phyloP scores from a whole-genome alignment of 352 stramenopile species.

The Pythium phragmiticola region DNA sequence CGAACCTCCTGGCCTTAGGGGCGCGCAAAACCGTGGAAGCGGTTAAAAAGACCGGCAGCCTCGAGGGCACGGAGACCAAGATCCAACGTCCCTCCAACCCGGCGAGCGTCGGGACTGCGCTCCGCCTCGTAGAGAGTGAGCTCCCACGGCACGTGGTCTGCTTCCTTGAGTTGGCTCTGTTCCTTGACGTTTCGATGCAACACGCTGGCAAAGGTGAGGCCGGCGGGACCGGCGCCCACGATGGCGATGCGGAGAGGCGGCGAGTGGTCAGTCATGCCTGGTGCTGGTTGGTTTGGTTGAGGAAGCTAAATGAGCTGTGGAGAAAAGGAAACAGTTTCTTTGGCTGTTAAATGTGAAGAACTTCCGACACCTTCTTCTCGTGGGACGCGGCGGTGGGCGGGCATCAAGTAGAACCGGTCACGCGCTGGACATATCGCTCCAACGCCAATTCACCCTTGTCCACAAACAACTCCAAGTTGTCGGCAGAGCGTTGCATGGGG shows the following conservation, averaged over 20 bases:
- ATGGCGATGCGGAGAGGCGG: slow-evolving; percentile 13
- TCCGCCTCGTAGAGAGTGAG: slow-evolving; percentile 15
- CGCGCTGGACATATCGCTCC: background rate
- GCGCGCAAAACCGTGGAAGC: slow-evolving; percentile 23
- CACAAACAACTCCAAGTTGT: slow-evolving; percentile 22
- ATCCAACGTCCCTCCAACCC: slow-evolving; percentile 19
- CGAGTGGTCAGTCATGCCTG: background rate
- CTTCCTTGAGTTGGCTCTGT: too few relatives aligned
- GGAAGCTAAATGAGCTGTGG: too few relatives aligned
- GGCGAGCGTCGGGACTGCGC: background rate
- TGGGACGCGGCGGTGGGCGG: slow-evolving; percentile 7
- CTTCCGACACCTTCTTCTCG: background rate
- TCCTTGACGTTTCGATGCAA: slow-evolving; percentile 7
- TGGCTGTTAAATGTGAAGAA: background rate
- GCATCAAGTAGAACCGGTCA: background rate
- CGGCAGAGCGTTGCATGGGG: slow-evolving; percentile 6
- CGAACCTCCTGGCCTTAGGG: slow-evolving; percentile 21
- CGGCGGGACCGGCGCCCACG: slow-evolving; percentile 12
- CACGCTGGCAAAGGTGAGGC: slow-evolving; percentile 16
- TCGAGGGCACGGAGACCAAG: slow-evolving; percentile 17
- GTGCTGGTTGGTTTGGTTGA: too few relatives aligned
- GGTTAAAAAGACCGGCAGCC: slow-evolving; percentile 17
- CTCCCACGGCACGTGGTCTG: background rate
- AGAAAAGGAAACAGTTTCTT: too few relatives aligned
- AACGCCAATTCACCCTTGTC: background rate